Evolutionary conservation across 1,139 yeast genomes (phyloP).

Genomic region (Taphrina deformans): DNA sequence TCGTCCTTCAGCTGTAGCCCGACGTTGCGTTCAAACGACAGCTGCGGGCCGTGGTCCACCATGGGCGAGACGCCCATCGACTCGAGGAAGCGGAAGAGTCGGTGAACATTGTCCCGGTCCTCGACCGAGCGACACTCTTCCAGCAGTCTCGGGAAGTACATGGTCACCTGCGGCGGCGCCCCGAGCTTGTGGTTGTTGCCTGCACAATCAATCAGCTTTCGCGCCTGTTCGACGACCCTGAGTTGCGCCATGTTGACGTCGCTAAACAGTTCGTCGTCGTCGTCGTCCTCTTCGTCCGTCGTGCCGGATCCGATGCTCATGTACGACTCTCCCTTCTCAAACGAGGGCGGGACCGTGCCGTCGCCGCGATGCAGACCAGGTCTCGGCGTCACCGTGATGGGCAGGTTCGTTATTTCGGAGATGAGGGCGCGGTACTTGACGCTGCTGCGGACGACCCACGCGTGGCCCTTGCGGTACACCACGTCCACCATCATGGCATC

Average conservation of each 20-base stretch:
- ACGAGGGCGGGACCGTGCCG: neutral
- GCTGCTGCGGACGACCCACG: constrained; percentile 18
- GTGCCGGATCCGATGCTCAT: neutral
- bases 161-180: neutral
- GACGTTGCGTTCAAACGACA: constrained; percentile 7
- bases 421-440: constrained; percentile 9
- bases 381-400: neutral
- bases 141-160: constrained; percentile 16
- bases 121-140: constrained; percentile 7
- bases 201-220: constrained; percentile 8
- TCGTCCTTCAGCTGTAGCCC: constrained; percentile 15
- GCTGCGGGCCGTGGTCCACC: constrained; percentile 2
- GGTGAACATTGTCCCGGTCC: neutral
- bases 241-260: constrained; percentile 1
- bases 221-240: constrained; percentile 1
- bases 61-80: neutral
- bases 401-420: constrained; percentile 8
- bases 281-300: neutral
- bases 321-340: neutral
- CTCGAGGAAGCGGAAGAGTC: neutral
- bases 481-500: constrained; percentile 16
- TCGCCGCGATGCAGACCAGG: neutral
- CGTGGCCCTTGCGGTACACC: constrained; percentile 22
- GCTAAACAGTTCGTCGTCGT: constrained; percentile 8
- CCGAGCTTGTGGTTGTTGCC: constrained; percentile 15